Evolutionary conservation across 768 basidiomycete genomes (phyloP).

Genomic region (Omphalotus guepiniiformis): DNA sequence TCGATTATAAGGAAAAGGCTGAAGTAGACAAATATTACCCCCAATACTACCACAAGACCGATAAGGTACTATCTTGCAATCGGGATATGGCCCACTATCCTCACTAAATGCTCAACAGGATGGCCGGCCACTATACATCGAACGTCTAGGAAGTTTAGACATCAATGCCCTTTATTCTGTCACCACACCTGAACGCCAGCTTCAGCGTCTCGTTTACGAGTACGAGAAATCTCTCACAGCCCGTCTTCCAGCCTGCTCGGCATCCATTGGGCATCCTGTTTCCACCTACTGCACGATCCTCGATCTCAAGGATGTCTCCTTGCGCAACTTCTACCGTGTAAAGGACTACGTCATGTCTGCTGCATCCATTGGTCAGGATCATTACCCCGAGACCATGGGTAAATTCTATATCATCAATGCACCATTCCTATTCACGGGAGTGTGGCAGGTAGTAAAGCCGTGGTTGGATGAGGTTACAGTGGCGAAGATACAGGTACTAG

Average conservation of each 20-base stretch:
- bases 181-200: constrained; percentile 84
- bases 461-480: constrained; percentile 97
- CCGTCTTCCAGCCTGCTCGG: constrained; percentile 78
- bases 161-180: constrained; percentile 73
- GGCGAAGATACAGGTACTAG: constrained; percentile 87
- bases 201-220: constrained; percentile 84
- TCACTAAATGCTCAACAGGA: constrained; percentile 45
- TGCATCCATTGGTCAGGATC: constrained; percentile 77
- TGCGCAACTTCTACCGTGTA: constrained; percentile 83
- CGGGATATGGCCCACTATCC: not conserved
- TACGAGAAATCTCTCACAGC: constrained; percentile 86
- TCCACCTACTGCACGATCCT: constrained; percentile 98
- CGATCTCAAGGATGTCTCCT: constrained; percentile 69
- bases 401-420: constrained; percentile 99
- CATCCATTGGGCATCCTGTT: constrained; percentile 74
- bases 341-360: constrained; percentile 86
- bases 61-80: constrained; percentile 55
- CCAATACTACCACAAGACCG: constrained; percentile 93
- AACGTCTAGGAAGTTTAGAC: constrained; percentile 88
- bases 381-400: constrained; percentile 94
- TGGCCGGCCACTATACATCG: constrained; percentile 92
- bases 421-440: constrained; percentile 85
- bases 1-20: constrained; percentile 78
- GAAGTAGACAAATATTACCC: constrained; percentile 92
- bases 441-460: constrained; percentile 86